phyloP scores from a whole-genome alignment of 2,329 filamentous ascomycete genomes.

The Fusarium camptoceras region DNA sequence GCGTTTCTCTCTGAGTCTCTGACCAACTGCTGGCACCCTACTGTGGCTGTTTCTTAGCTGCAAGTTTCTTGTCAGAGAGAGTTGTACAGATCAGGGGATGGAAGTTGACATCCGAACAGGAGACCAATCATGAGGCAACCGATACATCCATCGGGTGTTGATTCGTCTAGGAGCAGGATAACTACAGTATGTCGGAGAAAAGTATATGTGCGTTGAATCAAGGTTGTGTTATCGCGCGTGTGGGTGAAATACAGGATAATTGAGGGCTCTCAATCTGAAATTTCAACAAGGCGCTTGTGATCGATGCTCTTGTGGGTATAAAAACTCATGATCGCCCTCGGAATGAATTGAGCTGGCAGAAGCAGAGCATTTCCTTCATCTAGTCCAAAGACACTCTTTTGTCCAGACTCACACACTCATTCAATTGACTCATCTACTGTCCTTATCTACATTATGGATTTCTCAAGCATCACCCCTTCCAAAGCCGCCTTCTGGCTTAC shows the following conservation, averaged over 20 bases:
- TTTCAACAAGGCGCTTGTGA: background rate
- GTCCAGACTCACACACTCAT: conserved; percentile 20
- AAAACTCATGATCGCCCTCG: conserved; percentile 14
- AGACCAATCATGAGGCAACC: conserved; percentile 40
- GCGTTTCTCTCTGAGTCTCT: background rate
- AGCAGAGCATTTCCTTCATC: background rate
- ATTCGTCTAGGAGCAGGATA: conserved; percentile 1
- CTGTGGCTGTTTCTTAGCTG: conserved; percentile 30
- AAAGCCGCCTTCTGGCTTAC: conserved; percentile 18
- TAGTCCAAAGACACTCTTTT: conserved; percentile 5
- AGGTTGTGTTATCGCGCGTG: conserved; percentile 33
- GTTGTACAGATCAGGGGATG: conserved; percentile 31
- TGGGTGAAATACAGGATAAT: background rate
- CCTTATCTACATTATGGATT: conserved; percentile 17
- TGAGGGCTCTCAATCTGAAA: background rate
- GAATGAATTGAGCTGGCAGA: background rate
- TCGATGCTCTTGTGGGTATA: conserved; percentile 2
- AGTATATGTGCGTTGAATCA: conserved; percentile 5
- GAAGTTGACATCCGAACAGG: conserved; percentile 21
- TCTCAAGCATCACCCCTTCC: conserved; percentile 13
- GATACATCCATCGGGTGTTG: conserved; percentile 35
- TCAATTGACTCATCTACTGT: conserved; percentile 9
- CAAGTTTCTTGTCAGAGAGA: conserved; percentile 8
- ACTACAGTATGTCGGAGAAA: conserved; percentile 12
- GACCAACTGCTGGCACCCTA: background rate